Base-by-base conservation (phyloP, 2,329 filamentous ascomycete species). In the Colletotrichum higginsianum region DNA sequence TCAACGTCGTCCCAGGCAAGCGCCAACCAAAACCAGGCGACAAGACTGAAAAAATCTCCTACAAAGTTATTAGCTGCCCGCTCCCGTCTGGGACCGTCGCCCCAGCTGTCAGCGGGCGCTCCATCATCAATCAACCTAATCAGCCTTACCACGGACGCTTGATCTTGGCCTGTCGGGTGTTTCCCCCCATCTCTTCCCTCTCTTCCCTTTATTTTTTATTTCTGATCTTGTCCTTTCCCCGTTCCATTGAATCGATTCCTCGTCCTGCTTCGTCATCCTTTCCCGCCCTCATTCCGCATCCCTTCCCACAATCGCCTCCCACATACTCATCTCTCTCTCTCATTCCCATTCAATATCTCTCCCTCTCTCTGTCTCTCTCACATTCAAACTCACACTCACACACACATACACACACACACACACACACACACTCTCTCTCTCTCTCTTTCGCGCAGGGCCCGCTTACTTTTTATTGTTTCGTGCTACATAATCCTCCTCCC, bases 51-150 rank as follows among this genome's bases (percentile, higher is more conserved):
- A 58, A 49, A 63, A 49, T 52, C 57, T 68, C 64, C 68, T 64
- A 71, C 68, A 63, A 58, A 71, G 68, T 71, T 60, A 68, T 55
- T 68, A 71, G 65, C 68, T 71, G 68, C 68, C 65, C 68, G 68
- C 65, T 63, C 68, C 68, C 65, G 68, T 68, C 68, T 63, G 53
- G 53, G 68, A 55, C 68, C 56, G 18, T 68, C 44, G 64, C 68
- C 65, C 68, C 58, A 63, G 58, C 58, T 67, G 64, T 46, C 64
- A 61, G 67, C 50, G 56, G 56, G 63, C 58, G 58, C 65, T 71
- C 65, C 68, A 68, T 71, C 58, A 61, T 57, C 52, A 66, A 68
- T 58, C 65, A 58, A 57, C 68, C 58, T 71, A 68, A 71, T 68
- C 68, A 71, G 65, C 65, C 68, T 71, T 71, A 71, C 68, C 68